Conservation (phyloP, 2,329 filamentous ascomycete genomes). For the Endoconidiophora polonica region DNA sequence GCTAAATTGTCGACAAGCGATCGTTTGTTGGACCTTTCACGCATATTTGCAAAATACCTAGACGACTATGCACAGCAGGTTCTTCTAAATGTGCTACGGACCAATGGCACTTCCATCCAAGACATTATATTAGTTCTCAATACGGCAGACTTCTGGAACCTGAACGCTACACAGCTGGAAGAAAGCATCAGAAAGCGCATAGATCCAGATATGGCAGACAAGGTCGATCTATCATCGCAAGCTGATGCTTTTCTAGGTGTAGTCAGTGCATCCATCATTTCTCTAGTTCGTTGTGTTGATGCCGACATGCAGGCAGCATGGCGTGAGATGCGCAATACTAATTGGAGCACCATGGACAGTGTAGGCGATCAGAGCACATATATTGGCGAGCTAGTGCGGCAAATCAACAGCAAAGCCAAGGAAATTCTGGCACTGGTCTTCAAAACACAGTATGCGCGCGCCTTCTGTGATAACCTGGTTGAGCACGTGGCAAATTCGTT, state of each 20-base stretch:
- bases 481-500: slow-evolving; percentile 70
- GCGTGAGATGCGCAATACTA: slow-evolving; percentile 93
- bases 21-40: slow-evolving; percentile 67
- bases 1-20: slow-evolving; percentile 89
- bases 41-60: slow-evolving; percentile 76
- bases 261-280: slow-evolving; percentile 69
- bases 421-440: slow-evolving; percentile 64
- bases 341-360: slow-evolving; percentile 85
- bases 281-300: slow-evolving; percentile 72
- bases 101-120: slow-evolving; percentile 44
- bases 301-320: slow-evolving; percentile 69
- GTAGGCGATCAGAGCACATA: slow-evolving; percentile 91
- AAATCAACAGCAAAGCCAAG: slow-evolving; percentile 52
- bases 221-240: slow-evolving; percentile 80
- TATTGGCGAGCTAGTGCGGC: slow-evolving; percentile 61
- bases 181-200: slow-evolving; percentile 88
- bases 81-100: slow-evolving; percentile 52
- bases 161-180: slow-evolving; percentile 80
- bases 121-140: slow-evolving; percentile 79
- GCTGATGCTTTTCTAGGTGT: slow-evolving; percentile 93
- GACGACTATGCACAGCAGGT: slow-evolving; percentile 94
- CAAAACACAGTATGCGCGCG: slow-evolving; percentile 85
- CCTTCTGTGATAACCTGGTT: slow-evolving; percentile 91
- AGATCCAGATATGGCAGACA: slow-evolving; percentile 56
- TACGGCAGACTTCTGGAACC: slow-evolving; percentile 94